Evolutionary conservation across 148 eudicot genomes (phyloP), one percentile per base, ranked within the genome.

Genomic region (Camellia japonica): DNA sequence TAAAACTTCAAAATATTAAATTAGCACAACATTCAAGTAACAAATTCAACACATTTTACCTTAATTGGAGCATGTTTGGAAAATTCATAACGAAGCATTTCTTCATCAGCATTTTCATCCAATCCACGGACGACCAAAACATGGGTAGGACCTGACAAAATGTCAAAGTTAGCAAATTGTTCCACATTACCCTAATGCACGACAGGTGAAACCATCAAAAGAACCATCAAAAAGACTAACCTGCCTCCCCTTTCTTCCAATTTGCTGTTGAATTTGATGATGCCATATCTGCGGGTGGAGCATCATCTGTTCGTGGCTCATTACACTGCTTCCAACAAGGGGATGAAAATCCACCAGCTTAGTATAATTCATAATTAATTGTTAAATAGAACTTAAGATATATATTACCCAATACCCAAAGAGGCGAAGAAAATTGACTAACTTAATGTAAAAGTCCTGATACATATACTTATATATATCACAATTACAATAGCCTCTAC

Each of bases 71-170:
- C 92, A 85, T 96, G 99, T 79, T 96, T 96, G 42, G 99, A 91
- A 80, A 96, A 96, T 84, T 96, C 99, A 82, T 96, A 96, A 43
- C 99, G 99, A 80, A 96, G 93, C 99, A 93, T 91, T 82, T 96
- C 99, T 87, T 96, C 99, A 85, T 96, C 99, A 76, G 99, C 94
- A 93, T 96, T 93, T 82, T 96, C 98, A 87, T 96, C 99, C 97
- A 96, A 86, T 80, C 99, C 99, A 80, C 99, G 97, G 46, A 96
- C 97, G 58, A 96, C 99, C 85, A 96, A 87, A 80, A 96, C 98
- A 90, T 93, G 98, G 68, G 98, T 93, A 71, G 99, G 99, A 80
- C 99, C 99, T 96, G 84, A 63, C 43, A 79, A 74, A 49, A 67
- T 61, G 77, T 75, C 20, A 73, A 30, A 76, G 15, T 83, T 71